These are phyloP conservation scores for Apiotrichum gamsii DNA, from an alignment of 1,284 basidiomycete genomes.

Conservation along the genomic window DNA sequence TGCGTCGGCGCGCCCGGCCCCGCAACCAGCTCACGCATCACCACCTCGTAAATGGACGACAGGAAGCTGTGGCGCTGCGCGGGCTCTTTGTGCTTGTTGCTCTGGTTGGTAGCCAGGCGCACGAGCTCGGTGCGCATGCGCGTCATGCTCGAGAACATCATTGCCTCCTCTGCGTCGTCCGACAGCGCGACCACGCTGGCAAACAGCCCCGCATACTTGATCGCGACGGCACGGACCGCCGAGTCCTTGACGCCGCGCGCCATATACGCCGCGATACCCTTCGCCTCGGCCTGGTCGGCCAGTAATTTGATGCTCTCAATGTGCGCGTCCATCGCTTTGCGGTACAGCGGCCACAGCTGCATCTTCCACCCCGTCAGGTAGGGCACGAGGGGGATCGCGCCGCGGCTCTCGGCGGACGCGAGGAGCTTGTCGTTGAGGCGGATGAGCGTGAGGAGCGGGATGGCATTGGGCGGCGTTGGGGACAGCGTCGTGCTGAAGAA, in stretches of 20 bases:
- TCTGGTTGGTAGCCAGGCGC: slow-evolving; percentile 67
- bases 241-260: slow-evolving; percentile 62
- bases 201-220: slow-evolving; percentile 69
- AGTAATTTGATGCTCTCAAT: slow-evolving; percentile 72
- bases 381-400: slow-evolving; percentile 67
- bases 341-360: slow-evolving; percentile 83
- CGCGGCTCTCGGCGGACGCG: slow-evolving; percentile 63
- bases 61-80: slow-evolving; percentile 62
- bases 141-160: slow-evolving; percentile 86
- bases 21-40: slow-evolving; percentile 67
- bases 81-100: slow-evolving; percentile 56
- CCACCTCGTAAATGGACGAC: slow-evolving; percentile 64
- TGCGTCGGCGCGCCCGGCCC: slow-evolving; percentile 52
- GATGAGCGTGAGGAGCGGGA: slow-evolving; percentile 78
- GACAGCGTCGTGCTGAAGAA: slow-evolving; percentile 40
- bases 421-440: slow-evolving; percentile 74
- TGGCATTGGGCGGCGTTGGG: slow-evolving; percentile 55
- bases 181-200: slow-evolving; percentile 71
- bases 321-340: slow-evolving; percentile 78
- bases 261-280: slow-evolving; percentile 49
- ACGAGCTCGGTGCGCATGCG: slow-evolving; percentile 79
- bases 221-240: slow-evolving; percentile 56
- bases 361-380: slow-evolving; percentile 72
- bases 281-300: slow-evolving; percentile 60
- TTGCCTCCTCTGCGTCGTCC: slow-evolving; percentile 77